Conservation (phyloP, 495 filamentous ascomycete genomes). For the Hypoxylon rickii region DNA sequence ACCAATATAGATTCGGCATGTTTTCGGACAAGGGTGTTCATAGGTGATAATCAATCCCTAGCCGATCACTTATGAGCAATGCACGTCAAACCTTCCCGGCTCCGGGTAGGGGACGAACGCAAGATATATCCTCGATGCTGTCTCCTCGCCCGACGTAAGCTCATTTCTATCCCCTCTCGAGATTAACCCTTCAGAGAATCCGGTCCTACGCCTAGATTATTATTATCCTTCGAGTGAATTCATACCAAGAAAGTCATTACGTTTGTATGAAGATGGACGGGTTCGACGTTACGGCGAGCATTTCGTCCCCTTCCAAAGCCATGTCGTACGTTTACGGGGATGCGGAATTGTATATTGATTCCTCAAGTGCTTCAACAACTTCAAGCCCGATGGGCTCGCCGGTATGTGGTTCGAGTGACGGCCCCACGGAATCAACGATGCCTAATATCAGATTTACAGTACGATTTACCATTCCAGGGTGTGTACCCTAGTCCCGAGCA, state of each 20-base stretch:
- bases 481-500: constrained; percentile 47
- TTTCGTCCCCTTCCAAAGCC: constrained; percentile 43
- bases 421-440: not conserved
- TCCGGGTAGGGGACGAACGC: constrained; percentile 5
- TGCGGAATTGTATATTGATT: constrained; percentile 46
- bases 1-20: constrained; percentile 19
- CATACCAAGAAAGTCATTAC: not conserved
- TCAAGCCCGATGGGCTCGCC: constrained; percentile 48
- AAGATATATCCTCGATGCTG: constrained; percentile 30
- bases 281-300: constrained; percentile 33
- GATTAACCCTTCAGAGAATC: not conserved
- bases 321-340: constrained; percentile 46
- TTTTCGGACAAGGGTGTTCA: constrained; percentile 18
- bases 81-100: constrained; percentile 13
- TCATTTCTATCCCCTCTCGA: not conserved
- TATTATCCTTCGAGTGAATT: not conserved
- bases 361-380: constrained; percentile 42
- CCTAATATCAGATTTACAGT: constrained; percentile 35
- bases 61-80: constrained; percentile 21
- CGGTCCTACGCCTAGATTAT: too few species aligned
- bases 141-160: constrained; percentile 12
- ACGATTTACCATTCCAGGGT: constrained; percentile 40
- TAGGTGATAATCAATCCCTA: constrained; percentile 19
- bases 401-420: constrained; percentile 30
- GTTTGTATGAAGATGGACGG: constrained; percentile 38